A percentile compares a stretch with the other conserved stretches of the same genome.
Evolutionary conservation across 23 red algal species (phyloP).

Genomic region (Gracilaria vermiculophylla): DNA sequence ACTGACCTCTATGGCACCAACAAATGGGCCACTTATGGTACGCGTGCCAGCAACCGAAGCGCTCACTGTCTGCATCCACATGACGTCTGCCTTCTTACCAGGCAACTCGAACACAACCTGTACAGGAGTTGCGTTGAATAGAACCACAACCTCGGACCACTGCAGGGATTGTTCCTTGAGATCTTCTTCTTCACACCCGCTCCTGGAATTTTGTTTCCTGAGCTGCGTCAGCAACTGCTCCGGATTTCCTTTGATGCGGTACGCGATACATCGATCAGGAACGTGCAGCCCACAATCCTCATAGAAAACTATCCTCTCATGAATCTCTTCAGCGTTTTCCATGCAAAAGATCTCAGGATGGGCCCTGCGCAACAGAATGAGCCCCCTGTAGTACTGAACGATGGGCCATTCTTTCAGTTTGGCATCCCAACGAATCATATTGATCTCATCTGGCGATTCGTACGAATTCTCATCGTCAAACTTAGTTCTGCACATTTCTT

Average conservation of each 20-base stretch:
- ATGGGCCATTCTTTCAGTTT: slow-evolving; percentile 54
- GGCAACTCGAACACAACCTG: slow-evolving; percentile 63
- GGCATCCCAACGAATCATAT: slow-evolving; percentile 76
- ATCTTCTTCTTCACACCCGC: not conserved
- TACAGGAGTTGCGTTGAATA: slow-evolving; percentile 78
- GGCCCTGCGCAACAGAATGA: slow-evolving; percentile 71
- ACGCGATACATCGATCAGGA: slow-evolving; percentile 75
- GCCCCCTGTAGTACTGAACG: slow-evolving; percentile 63
- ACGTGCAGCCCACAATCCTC: slow-evolving; percentile 70
- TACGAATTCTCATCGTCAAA: slow-evolving; percentile 88
- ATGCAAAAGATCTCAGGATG: slow-evolving; percentile 81
- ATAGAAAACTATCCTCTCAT: slow-evolving; percentile 65
- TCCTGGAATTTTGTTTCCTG: not conserved
- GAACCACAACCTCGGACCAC: slow-evolving; percentile 76
- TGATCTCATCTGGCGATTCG: slow-evolving; percentile 70
- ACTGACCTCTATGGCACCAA: slow-evolving; percentile 18
- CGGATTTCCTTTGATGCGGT: slow-evolving; percentile 62
- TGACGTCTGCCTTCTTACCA: slow-evolving; percentile 8
- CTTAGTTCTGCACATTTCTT: slow-evolving; percentile 92
- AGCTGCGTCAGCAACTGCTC: not conserved
- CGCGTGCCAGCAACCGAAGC: slow-evolving; percentile 19
- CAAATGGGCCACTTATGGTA: slow-evolving; percentile 1
- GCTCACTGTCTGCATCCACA: slow-evolving; percentile 58
- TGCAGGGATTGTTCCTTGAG: slow-evolving; percentile 15
- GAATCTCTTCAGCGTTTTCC: slow-evolving; percentile 64